Conservation (phyloP, 164 flowering plant species). For the Brasenia schreberi region DNA sequence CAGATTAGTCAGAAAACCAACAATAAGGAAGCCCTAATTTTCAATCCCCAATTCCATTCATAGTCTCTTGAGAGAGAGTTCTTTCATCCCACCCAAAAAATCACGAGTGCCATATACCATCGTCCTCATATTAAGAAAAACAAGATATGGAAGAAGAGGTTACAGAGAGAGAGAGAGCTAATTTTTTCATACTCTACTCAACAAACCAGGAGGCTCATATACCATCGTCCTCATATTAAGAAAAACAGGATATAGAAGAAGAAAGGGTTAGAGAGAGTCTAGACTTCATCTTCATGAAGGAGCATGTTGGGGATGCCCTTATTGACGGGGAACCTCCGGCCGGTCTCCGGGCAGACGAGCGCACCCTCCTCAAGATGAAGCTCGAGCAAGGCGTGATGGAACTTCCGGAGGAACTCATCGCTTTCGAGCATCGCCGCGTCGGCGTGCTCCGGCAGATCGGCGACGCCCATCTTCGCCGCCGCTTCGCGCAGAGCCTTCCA, state of each 20-base stretch:
- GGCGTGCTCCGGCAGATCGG: constrained; percentile 55
- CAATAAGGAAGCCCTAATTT: too few species aligned
- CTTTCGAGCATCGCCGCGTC: constrained; percentile 54
- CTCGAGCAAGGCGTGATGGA: constrained; percentile 82
- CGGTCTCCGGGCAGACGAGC: constrained; percentile 81
- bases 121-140: not conserved
- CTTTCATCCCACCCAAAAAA: too few species aligned
- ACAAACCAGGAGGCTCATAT: too few species aligned
- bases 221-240: not conserved
- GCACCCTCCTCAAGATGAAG: constrained; percentile 84
- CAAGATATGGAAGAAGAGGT: not conserved
- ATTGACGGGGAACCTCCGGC: constrained; percentile 56
- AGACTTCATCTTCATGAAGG: constrained; percentile 93
- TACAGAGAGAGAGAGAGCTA: not conserved
- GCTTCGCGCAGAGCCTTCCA: constrained; percentile 70
- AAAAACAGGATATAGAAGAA: not conserved
- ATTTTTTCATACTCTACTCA: too few species aligned
- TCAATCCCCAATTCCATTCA: too few species aligned
- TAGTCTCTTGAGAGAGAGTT: too few species aligned
- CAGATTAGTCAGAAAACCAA: too few species aligned
- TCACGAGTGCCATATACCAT: too few species aligned
- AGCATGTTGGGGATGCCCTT: constrained; percentile 96
- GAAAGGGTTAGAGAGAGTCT: not conserved
- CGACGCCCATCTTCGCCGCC: constrained; percentile 45
- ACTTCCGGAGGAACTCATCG: constrained; percentile 45